Base-by-base conservation (phyloP, 1,284 basidiomycete species). In the Sporisorium exsertum region DNA sequence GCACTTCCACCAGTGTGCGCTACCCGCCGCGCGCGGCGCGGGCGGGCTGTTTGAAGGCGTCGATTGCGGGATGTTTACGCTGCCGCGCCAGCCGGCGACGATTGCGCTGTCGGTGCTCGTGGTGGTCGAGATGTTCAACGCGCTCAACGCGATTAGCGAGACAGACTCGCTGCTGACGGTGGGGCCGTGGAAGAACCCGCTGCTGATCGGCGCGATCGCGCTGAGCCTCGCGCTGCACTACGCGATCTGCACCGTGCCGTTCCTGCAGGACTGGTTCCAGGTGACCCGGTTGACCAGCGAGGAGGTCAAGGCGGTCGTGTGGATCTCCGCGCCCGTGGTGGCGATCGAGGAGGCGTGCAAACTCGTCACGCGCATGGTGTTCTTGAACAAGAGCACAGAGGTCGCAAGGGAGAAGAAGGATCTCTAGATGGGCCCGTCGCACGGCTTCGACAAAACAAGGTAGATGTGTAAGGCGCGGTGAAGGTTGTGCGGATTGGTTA, bases 81-180 rank as follows among this genome's bases (percentile, higher is more conserved):
- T 91, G 91, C 80, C 90, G 90, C n/a, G 90, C n/a, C 95, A 94
- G 12, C 82, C 81, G 7, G 95, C 95, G 59, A 99, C 97, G 24
- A 94, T 98, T 88, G 95, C 93, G 75, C 88, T 99, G 45, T 96
- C 94, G 26, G 96, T 97, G 80, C 89, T 97, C 59, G 95, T 97
- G 57, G 87, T 89, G n/a, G 89, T 99, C 61, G 97, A 99, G 87
- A 99, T 99, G 97, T 95, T 97, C 88, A 99, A 99, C 87, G 96
- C 96, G 22, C 94, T 97, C 91, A 98, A 98, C 87, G 97, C 95
- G 59, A 89, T 99, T 40, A 95, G 93, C n/a, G 97, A 99, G 87
- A 97, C 97, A 86, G 96, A 98, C 88, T 94, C 92, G 73, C 87
- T 99, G 74, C 87, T 99, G 54, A 90, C 90, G 22, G 88, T 98